These are phyloP conservation scores for Digitaria exilis DNA, from an alignment of 202 grass and related monocot genomes.

Conservation along the genomic window DNA sequence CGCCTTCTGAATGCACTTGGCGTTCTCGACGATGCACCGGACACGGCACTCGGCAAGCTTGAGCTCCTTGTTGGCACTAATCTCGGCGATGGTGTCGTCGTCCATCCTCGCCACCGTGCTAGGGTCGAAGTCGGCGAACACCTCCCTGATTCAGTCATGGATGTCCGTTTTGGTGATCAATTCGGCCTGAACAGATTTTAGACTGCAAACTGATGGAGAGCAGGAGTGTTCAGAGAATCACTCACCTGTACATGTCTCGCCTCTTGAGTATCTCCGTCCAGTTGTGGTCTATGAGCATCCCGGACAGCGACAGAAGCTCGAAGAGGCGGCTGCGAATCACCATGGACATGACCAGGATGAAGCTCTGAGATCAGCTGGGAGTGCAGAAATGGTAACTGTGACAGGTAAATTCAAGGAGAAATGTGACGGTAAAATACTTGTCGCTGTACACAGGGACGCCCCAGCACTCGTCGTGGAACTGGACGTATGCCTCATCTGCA, in stretches of 20 bases:
- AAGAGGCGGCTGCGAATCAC: constrained; percentile 68
- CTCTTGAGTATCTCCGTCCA: constrained; percentile 98
- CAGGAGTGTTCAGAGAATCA: neutral
- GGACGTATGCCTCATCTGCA: constrained; percentile 79
- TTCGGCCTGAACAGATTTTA: neutral
- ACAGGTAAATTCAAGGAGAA: neutral
- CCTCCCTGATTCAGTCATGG: constrained; percentile 44
- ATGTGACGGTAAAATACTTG: constrained; percentile 51
- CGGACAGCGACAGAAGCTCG: constrained; percentile 78
- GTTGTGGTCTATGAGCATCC: constrained; percentile 96
- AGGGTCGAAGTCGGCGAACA: constrained; percentile 66
- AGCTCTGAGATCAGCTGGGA: neutral
- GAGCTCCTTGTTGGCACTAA: constrained; percentile 75
- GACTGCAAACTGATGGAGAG: neutral
- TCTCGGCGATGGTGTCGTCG: constrained; percentile 60
- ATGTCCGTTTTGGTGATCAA: neutral
- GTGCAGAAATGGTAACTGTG: neutral
- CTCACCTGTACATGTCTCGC: constrained; percentile 78
- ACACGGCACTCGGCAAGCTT: constrained; percentile 76
- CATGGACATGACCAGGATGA: neutral
- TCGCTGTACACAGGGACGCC: constrained; percentile 89
- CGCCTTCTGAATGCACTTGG: constrained; percentile 77
- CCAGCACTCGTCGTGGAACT: constrained; percentile 95
- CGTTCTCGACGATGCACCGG: constrained; percentile 91
- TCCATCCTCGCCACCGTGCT: constrained; percentile 66